Evolutionary conservation across 106 monocot genomes (phyloP), one percentile per base, ranked within the genome.

Genomic region (Acorus gramineus): DNA sequence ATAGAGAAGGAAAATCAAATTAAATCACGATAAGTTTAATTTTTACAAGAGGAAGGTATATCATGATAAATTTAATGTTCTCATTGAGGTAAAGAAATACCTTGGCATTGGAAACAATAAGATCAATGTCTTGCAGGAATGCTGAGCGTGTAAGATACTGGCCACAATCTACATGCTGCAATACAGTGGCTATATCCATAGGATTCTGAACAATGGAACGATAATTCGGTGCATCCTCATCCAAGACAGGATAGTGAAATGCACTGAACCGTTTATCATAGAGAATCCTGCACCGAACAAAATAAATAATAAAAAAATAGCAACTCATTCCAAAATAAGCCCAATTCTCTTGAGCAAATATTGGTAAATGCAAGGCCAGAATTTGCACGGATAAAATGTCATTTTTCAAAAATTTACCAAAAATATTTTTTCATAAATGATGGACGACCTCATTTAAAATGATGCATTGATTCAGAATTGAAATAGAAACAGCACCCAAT

Each of bases 61-160:
- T n/a, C n/a, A n/a, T 10, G 28, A 14, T 4, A 57, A 5, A 9
- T 59, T 6, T 6, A 59, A 28, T 9, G 13, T 10, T 42, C 2
- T 11, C n/a, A 45, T 61, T 46, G 2, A 47, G 10, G 42, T 10
- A 61, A 60, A 67, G 42, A 46, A 42, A 50, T 67, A 99, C 98
- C 92, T 89, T 91, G 47, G 98, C 92, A 82, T 99, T 99, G 14
- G 79, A 56, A n/a, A 88, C 87, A 79, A 99, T 89, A 2, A 99
- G 75, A 61, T 99, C 88, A 71, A 99, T 73, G 71, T 99, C 92
- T 48, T 66, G 81, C 64, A 85, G 57, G 62, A 99, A 99, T 52
- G 77, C 48, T 55, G 84, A 67, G 14, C 75, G 59, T 0, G 79
- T 86, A 53, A 82, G 81, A 77, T 99, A 99, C 2, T 81, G 82